phyloP scores from a whole-genome alignment of 2,329 filamentous ascomycete species.

The Diaporthe helianthi region DNA sequence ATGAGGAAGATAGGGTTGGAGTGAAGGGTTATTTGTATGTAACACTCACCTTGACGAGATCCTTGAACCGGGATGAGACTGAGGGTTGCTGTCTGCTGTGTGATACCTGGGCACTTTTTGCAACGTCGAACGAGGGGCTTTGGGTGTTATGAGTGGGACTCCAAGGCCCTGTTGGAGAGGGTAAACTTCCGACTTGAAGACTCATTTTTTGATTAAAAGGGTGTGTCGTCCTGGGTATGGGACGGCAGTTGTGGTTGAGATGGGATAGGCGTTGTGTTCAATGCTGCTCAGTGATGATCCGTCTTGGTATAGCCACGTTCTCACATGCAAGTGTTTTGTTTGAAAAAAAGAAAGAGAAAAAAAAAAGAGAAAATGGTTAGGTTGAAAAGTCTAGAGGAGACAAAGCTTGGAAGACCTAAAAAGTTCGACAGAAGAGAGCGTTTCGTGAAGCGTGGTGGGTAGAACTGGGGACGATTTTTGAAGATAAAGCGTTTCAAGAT shows the following conservation, averaged over 20 bases:
- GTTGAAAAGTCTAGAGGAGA: background rate
- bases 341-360: background rate
- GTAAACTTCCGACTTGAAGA: constrained; percentile 27
- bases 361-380: too few relatives aligned
- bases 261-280: background rate
- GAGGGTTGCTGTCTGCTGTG: constrained; percentile 19
- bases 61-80: constrained; percentile 41
- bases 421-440: background rate
- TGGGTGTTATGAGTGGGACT: constrained; percentile 26
- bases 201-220: constrained; percentile 9
- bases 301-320: background rate
- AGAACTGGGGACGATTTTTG: background rate
- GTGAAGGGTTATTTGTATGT: too few relatives aligned
- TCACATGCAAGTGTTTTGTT: background rate
- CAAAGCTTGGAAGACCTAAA: background rate
- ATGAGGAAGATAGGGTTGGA: background rate
- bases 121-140: background rate
- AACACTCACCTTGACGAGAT: constrained; percentile 42
- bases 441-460: background rate
- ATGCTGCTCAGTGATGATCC: too few relatives aligned
- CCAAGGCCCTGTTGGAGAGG: constrained; percentile 30
- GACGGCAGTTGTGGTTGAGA: background rate
- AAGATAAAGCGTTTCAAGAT: constrained; percentile 31
- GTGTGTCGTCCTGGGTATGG: background rate
- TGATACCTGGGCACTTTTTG: background rate